Evolutionary conservation across 495 filamentous ascomycete genomes (phyloP).

Genomic region (Eremomyces bilateralis): DNA sequence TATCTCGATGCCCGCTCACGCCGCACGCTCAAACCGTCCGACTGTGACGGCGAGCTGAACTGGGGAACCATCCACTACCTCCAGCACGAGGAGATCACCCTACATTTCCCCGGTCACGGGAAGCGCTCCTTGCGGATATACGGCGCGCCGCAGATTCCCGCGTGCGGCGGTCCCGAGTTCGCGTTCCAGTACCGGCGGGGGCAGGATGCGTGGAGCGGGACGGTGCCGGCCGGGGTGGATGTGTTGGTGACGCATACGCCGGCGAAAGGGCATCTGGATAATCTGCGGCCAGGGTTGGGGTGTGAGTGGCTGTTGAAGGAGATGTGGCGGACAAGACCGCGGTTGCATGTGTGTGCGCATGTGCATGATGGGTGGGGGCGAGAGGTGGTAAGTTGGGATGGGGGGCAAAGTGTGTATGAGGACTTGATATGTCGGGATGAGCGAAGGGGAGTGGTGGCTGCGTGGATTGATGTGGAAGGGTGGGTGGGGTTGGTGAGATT

Average conservation of each 20-base stretch:
- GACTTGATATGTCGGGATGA: conserved; percentile 21
- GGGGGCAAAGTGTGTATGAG: conserved; percentile 52
- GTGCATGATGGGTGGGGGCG: conserved; percentile 44
- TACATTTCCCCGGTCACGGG: conserved; percentile 20
- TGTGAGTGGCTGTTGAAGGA: conserved; percentile 56
- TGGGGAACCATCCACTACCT: conserved; percentile 40
- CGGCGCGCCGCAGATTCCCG: conserved; percentile 42
- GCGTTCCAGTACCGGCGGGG: conserved; percentile 45
- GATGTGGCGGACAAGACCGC: conserved; percentile 56
- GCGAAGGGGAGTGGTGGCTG: conserved; percentile 25
- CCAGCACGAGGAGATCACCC: conserved; percentile 33
- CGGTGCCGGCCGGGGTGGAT: conserved; percentile 54
- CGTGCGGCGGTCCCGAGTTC: conserved; percentile 34
- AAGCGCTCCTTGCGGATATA: conserved; percentile 30
- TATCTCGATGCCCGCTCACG: conserved; percentile 43
- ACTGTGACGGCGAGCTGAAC: conserved; percentile 22
- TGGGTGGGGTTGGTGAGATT: conserved; percentile 45
- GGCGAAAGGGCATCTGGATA: conserved; percentile 53
- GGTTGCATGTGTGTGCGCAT: conserved; percentile 77
- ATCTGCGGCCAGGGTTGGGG: conserved; percentile 34
- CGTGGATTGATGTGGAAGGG: conserved; percentile 26
- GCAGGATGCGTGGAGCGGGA: conserved; percentile 38
- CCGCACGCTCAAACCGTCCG: conserved; percentile 17
- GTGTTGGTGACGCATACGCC: conserved; percentile 74
- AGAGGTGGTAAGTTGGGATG: conserved; percentile 57